Percentiles rank a stretch among this genome's conserved stretches.
phyloP scores from a whole-genome alignment of 176 grass and related monocot genomes.

The Triticum monococcum region DNA sequence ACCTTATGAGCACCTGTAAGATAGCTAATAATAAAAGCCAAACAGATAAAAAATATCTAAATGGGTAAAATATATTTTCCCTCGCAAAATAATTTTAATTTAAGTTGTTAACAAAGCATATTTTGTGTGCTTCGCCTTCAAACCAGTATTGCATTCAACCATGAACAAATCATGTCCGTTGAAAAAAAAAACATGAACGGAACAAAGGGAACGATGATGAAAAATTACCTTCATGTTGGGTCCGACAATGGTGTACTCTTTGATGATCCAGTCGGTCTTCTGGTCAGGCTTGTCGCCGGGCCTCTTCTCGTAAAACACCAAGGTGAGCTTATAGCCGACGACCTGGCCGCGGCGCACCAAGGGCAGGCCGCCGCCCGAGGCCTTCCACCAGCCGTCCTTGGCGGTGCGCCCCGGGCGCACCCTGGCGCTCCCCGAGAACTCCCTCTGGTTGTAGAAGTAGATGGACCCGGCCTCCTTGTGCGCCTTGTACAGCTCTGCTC shows the following conservation, averaged over 20 bases:
- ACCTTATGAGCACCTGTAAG: no score
- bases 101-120: no score
- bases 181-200: no score
- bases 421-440: not conserved
- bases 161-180: not conserved
- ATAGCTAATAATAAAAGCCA: not conserved
- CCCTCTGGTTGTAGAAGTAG: conserved; percentile 23
- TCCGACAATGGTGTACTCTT: conserved; percentile 24
- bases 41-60: not conserved
- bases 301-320: conserved; percentile 28
- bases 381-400: conserved; percentile 26
- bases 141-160: not conserved
- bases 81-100: no score
- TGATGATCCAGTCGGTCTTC: conserved; percentile 22
- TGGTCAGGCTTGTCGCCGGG: no score
- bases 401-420: not conserved
- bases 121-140: not conserved
- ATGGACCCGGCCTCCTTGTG: conserved; percentile 14
- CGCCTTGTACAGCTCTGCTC: not conserved
- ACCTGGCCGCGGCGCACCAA: not conserved
- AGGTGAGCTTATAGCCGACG: conserved; percentile 17
- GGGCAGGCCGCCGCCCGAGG: not conserved
- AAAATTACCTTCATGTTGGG: not conserved
- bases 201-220: not conserved
- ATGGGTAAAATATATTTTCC: not conserved